Conservation (phyloP, 139 green algal genomes). For the Nannochloris sp. region DNA sequence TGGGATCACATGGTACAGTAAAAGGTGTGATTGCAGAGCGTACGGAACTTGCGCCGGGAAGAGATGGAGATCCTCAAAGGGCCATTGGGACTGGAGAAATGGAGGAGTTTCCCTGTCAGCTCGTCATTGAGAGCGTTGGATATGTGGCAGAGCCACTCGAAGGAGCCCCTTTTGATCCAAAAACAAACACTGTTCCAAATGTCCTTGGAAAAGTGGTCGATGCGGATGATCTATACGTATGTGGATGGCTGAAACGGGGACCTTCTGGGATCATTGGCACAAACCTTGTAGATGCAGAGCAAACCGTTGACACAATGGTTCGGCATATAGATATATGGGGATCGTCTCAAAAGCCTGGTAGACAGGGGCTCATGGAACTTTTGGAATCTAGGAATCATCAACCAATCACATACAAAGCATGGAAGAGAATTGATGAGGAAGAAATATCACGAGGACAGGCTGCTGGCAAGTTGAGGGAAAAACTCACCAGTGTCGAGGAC, state of each 20-base stretch:
- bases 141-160: constrained; percentile 56
- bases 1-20: constrained; percentile 4
- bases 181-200: constrained; percentile 58
- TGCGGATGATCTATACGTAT: constrained; percentile 62
- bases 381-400: constrained; percentile 30
- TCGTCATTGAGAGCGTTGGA: constrained; percentile 77
- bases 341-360: neutral
- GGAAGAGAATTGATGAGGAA: constrained; percentile 50
- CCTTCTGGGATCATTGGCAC: constrained; percentile 87
- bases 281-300: constrained; percentile 74
- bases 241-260: constrained; percentile 80
- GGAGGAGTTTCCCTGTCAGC: neutral
- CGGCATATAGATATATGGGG: neutral
- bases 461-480: constrained; percentile 52
- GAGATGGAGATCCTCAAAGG: constrained; percentile 10
- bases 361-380: constrained; percentile 27
- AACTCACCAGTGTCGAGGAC: constrained; percentile 39
- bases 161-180: constrained; percentile 66
- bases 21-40: constrained; percentile 32
- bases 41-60: constrained; percentile 17
- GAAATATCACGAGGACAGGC: constrained; percentile 40
- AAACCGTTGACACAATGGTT: constrained; percentile 55
- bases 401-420: constrained; percentile 38
- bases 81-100: constrained; percentile 46
- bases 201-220: constrained; percentile 20